phyloP scores from a whole-genome alignment of 805 yeast species.

The Teunomyces tritomae region DNA sequence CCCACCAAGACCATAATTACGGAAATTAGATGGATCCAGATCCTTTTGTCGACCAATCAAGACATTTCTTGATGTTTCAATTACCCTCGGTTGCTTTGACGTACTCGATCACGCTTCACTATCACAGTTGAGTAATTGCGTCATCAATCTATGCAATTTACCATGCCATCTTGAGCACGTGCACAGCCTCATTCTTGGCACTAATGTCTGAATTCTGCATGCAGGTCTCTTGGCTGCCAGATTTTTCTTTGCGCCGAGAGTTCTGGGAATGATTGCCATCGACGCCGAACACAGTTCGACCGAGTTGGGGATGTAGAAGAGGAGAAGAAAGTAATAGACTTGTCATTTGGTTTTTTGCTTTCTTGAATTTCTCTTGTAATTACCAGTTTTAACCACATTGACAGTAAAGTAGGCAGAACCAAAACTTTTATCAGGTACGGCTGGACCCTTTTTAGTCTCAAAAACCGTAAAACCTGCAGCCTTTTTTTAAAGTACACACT shows the following conservation, averaged over 20 bases:
- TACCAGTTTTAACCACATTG: not conserved
- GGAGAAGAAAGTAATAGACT: not conserved
- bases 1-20: not conserved
- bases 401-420: not conserved
- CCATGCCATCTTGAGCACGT: conserved; percentile 1
- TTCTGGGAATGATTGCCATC: not conserved
- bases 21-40: too few relatives aligned
- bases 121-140: not conserved
- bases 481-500: not conserved
- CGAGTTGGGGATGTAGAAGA: not conserved
- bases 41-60: not conserved
- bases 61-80: not conserved
- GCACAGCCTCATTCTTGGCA: conserved; percentile 1
- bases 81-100: not conserved
- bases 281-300: not conserved
- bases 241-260: conserved; percentile 4
- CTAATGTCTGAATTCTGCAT: not conserved
- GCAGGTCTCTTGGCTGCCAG: conserved; percentile 2
- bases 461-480: not conserved
- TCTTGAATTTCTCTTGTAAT: not conserved
- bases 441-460: not conserved
- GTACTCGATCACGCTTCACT: too few relatives aligned
- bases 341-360: not conserved
- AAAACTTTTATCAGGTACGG: not conserved
- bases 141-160: not conserved